Conservation (phyloP, 257 asterid genomes). For the Solanum lycopersicoides region DNA sequence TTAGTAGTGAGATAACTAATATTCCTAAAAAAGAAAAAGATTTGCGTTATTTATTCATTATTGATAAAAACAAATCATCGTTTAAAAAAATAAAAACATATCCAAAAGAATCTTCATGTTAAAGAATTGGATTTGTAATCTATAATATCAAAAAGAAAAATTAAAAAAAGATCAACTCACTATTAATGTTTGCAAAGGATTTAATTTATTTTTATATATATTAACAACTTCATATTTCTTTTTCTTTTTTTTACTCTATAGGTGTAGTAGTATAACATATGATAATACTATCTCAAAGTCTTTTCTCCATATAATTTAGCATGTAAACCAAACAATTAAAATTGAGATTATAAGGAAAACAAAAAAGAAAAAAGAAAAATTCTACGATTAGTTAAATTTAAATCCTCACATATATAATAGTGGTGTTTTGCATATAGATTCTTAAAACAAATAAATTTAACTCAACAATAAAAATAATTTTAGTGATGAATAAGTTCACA, state of each 20-base stretch:
- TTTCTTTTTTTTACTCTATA: not conserved
- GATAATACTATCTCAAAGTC: not conserved
- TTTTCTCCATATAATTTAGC: not conserved
- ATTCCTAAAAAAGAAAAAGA: not conserved
- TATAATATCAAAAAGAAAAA: not conserved
- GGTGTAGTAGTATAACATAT: too few relatives aligned
- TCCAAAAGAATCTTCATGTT: not conserved
- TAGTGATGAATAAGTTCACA: not conserved
- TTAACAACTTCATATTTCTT: not conserved
- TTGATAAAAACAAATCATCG: not conserved
- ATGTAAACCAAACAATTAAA: too few relatives aligned
- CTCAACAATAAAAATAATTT: not conserved
- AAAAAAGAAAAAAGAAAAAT: too few relatives aligned
- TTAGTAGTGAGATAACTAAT: not conserved
- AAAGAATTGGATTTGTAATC: not conserved
- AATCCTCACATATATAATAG: not conserved
- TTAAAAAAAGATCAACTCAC: not conserved
- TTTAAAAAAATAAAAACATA: not conserved
- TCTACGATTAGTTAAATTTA: too few relatives aligned
- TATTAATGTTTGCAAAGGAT: not conserved
- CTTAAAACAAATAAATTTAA: not conserved
- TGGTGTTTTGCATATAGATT: not conserved
- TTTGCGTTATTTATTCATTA: not conserved
- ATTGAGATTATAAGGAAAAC: too few relatives aligned
- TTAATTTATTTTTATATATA: not conserved